These are phyloP conservation scores for Neonectria ditissima DNA, from an alignment of 2,329 filamentous ascomycete genomes.

Conservation along the genomic window DNA sequence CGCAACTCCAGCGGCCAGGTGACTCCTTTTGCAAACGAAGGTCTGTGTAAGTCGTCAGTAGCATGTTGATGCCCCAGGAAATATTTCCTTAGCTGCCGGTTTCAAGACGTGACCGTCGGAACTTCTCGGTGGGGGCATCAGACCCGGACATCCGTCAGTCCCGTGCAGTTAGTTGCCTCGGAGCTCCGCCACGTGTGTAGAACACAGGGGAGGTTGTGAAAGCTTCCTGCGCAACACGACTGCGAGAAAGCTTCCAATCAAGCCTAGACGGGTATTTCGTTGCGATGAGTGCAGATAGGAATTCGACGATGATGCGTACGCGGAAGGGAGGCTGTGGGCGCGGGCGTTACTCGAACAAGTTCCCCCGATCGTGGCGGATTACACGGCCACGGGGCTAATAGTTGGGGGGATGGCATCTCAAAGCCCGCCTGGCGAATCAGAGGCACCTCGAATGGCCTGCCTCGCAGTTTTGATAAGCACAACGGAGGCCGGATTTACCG, in stretches of 20 bases:
- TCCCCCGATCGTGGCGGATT: not conserved
- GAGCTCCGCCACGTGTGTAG: not conserved
- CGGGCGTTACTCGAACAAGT: conserved; percentile 1
- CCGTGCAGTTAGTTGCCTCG: not conserved
- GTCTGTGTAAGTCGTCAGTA: not conserved
- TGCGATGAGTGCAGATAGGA: not conserved
- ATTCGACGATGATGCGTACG: not conserved
- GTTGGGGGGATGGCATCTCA: not conserved
- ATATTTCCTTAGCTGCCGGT: not conserved
- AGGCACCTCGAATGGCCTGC: not conserved
- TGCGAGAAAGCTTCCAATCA: not conserved
- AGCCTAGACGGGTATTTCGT: not conserved
- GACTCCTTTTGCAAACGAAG: not conserved
- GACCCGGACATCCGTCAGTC: not conserved
- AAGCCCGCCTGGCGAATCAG: not conserved
- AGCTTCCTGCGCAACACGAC: not conserved
- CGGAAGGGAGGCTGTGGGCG: not conserved
- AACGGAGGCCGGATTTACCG: conserved; percentile 4
- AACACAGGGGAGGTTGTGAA: not conserved
- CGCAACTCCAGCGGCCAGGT: not conserved
- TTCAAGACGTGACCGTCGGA: conserved; percentile 14
- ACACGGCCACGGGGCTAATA: not conserved
- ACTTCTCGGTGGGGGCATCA: conserved; percentile 10
- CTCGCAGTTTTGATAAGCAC: conserved; percentile 1
- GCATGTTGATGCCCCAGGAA: not conserved